These are phyloP conservation scores for Colletotrichum costaricense DNA, from an alignment of 2,329 filamentous ascomycete genomes.

Conservation along the genomic window DNA sequence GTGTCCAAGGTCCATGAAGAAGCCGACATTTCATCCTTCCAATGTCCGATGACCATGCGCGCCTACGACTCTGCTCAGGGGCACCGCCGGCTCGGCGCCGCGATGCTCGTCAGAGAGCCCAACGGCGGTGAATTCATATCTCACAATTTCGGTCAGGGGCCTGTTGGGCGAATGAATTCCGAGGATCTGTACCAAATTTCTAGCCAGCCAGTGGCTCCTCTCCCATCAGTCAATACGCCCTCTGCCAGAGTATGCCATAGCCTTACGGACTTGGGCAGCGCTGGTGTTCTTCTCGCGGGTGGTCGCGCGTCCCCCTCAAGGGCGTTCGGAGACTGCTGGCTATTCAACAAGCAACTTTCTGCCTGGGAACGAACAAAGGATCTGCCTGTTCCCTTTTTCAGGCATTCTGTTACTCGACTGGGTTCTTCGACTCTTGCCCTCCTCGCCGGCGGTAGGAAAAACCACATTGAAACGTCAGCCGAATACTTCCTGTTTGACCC, in stretches of 20 bases:
- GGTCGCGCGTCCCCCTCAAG: conserved; percentile 82
- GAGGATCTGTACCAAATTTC: conserved; percentile 59
- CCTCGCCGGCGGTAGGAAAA: conserved; percentile 71
- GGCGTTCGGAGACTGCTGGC: conserved; percentile 80
- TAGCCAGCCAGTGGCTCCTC: conserved; percentile 20
- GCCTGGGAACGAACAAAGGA: conserved; percentile 73
- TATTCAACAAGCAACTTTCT: conserved; percentile 65
- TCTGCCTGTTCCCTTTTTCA: conserved; percentile 78
- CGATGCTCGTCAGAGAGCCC: conserved; percentile 53
- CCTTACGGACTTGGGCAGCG: conserved; percentile 71
- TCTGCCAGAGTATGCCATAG: conserved; percentile 78
- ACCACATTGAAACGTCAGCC: conserved; percentile 57
- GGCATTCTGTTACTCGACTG: conserved; percentile 74
- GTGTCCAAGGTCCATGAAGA: neutral
- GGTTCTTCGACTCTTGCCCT: conserved; percentile 63
- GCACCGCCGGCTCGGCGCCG: conserved; percentile 70
- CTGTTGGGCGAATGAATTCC: conserved; percentile 57
- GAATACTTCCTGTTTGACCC: conserved; percentile 66
- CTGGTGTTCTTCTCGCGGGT: conserved; percentile 75
- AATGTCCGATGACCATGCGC: conserved; percentile 44
- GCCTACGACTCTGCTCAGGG: conserved; percentile 53
- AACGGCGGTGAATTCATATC: conserved; percentile 57
- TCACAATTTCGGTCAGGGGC: conserved; percentile 57
- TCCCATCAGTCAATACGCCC: conserved; percentile 47
- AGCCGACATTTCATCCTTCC: neutral